Base-by-base conservation (phyloP, 2,329 filamentous ascomycete species). In the Colletotrichum siamense region DNA sequence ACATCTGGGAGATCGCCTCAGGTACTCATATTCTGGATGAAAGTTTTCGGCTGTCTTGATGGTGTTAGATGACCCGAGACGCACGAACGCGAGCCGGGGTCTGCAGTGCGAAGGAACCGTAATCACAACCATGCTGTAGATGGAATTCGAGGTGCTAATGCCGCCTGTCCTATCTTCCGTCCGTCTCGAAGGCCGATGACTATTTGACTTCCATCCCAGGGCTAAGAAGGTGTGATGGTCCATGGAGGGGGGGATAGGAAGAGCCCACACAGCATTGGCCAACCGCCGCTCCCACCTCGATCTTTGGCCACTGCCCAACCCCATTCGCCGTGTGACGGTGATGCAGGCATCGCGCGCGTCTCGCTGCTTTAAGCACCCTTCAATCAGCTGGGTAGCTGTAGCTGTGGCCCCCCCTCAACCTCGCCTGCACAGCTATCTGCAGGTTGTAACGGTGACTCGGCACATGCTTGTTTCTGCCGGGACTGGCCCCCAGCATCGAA, bases 381-480 rank as follows among this genome's bases (percentile, higher is more conserved):
- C 61, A 52, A 18, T 26, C 34, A 61, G 24, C 39, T 55, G 16
- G 32, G 32, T 62, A 59, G 61, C 66, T 64, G 61, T 68, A 63
- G 69, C 22, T 73, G 64, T 68, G 30, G 55, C 24, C 28, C 69
- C 34, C 39, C 44, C 49, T 66, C 62, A 49, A 55, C 36, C 28
- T 61, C 68, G 52, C 68, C 68, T 66, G 69, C 68, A 66, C 63
- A 73, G 63, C 74, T 69, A 52, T 74, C 64, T 73, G 74, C 70
- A 76, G 59, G 64, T 65, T 68, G 72, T 44, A 75, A 77, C 28
- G 66, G 71, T 71, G 71, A 77, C 75, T 67, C 75, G 75, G 75
- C 75, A 77, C 75, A 77, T 77, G 75, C 72, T 75, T 77, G 65
- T 75, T 75, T 77, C 67, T 77, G 71, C 72, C 71, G 71, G 71